Evolutionary conservation across 2,329 filamentous ascomycete species (phyloP).

Genomic region (Diplodia corticola): DNA sequence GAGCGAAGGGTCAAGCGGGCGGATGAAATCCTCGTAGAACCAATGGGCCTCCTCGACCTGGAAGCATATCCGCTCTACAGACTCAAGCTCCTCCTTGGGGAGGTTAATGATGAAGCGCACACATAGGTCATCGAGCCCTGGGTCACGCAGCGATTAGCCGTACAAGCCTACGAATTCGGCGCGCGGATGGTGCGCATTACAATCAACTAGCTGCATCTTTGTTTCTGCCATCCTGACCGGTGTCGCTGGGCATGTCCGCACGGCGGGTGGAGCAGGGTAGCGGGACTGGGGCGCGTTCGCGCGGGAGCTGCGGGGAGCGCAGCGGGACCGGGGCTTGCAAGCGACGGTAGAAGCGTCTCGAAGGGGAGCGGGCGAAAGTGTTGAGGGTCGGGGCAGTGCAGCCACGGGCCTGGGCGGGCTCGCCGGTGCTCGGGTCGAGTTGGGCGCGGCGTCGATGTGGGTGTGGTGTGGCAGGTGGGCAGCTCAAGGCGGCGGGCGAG

Average conservation of each 20-base stretch:
- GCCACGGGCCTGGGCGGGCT: slow-evolving; percentile 12
- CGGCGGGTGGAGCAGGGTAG: slow-evolving; percentile 10
- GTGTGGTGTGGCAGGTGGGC: neutral
- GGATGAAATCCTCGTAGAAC: slow-evolving; percentile 99
- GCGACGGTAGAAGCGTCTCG: neutral
- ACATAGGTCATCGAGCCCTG: slow-evolving; percentile 95
- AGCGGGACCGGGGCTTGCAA: slow-evolving; percentile 1
- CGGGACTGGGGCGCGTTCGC: slow-evolving; percentile 30
- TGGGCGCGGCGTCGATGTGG: slow-evolving; percentile 2
- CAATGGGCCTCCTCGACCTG: slow-evolving; percentile 99
- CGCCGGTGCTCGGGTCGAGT: slow-evolving; percentile 9
- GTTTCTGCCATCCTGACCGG: slow-evolving; percentile 67
- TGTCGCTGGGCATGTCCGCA: slow-evolving; percentile 61
- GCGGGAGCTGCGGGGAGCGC: slow-evolving; percentile 28
- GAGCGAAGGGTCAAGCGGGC: slow-evolving; percentile 79
- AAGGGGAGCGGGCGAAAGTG: slow-evolving; percentile 4
- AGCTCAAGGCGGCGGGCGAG: slow-evolving; percentile 1
- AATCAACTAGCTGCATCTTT: slow-evolving; percentile 88
- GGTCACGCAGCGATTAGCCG: slow-evolving; percentile 19
- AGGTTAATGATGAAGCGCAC: slow-evolving; percentile 98
- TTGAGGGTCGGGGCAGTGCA: slow-evolving; percentile 20
- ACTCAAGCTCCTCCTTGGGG: slow-evolving; percentile 84
- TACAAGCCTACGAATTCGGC: neutral
- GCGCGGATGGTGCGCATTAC: slow-evolving; percentile 51
- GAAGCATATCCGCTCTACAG: slow-evolving; percentile 93